phyloP scores from a whole-genome alignment of 2,329 filamentous ascomycete species.

The Colletotrichum phormii region DNA sequence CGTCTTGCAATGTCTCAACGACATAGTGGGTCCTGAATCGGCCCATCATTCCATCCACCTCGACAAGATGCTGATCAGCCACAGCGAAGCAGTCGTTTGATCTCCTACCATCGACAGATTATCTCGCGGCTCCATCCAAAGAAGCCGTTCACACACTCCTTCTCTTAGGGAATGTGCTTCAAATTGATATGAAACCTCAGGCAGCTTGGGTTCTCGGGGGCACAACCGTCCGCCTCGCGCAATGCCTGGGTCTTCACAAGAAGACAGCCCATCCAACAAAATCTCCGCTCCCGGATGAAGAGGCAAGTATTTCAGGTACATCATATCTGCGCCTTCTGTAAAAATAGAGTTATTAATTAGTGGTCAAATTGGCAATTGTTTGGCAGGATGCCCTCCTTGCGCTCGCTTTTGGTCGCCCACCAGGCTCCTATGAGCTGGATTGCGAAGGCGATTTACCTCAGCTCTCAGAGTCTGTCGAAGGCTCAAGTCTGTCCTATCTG shows the following conservation, averaged over 20 bases:
- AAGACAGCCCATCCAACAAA: not conserved
- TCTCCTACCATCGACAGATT: not conserved
- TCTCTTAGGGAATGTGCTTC: conserved; percentile 28
- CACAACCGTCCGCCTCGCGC: conserved; percentile 27
- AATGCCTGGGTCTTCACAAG: conserved; percentile 19
- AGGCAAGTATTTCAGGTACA: not conserved
- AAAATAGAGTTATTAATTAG: not conserved
- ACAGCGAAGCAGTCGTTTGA: not conserved
- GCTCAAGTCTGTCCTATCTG: not conserved
- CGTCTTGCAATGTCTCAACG: not conserved
- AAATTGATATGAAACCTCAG: conserved; percentile 35
- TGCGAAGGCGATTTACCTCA: not conserved
- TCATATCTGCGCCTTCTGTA: not conserved
- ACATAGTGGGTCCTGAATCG: not conserved
- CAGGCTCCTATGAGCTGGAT: not conserved
- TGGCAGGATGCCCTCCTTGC: not conserved
- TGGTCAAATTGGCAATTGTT: not conserved
- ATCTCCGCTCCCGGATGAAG: not conserved
- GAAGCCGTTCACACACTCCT: not conserved
- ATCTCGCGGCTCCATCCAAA: not conserved
- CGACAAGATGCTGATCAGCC: not conserved
- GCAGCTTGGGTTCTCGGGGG: conserved; percentile 33
- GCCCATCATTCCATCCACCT: not conserved
- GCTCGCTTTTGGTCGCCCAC: not conserved
- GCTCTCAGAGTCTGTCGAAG: not conserved